Percentiles rank a stretch among this genome's conserved stretches.
These are phyloP conservation scores for Megacollybia marginata DNA, from an alignment of 768 basidiomycete species.

Conservation along the genomic window DNA sequence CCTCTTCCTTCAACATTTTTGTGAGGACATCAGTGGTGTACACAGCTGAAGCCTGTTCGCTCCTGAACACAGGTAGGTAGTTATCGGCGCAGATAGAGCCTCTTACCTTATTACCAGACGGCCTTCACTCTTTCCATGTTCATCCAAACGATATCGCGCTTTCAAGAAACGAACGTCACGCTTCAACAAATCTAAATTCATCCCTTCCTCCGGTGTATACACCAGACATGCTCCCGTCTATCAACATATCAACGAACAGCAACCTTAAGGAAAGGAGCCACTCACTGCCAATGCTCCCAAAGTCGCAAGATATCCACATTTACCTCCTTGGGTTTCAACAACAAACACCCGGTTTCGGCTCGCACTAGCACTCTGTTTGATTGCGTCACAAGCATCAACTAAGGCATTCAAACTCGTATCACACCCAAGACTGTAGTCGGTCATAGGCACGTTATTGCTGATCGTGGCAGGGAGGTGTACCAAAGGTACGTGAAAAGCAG, in stretches of 20 bases:
- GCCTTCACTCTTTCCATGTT: conserved; percentile 86
- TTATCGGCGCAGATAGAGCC: neutral
- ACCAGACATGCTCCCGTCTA: conserved; percentile 89
- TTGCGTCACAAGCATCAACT: conserved; percentile 95
- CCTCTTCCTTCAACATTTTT: conserved; percentile 93
- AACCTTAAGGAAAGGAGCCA: conserved; percentile 8
- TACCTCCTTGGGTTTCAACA: conserved; percentile 96
- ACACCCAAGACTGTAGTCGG: conserved; percentile 90
- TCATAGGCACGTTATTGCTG: conserved; percentile 97
- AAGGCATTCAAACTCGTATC: conserved; percentile 98
- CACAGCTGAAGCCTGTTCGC: conserved; percentile 78
- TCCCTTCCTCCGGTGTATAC: conserved; percentile 91
- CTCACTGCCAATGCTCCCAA: conserved; percentile 93
- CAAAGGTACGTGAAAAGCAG: conserved; percentile 93
- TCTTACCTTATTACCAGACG: conserved; percentile 85
- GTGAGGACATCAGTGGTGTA: conserved; percentile 91
- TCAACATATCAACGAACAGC: conserved; percentile 2
- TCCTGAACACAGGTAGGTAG: conserved; percentile 36
- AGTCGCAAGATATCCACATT: conserved; percentile 92
- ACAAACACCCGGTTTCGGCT: conserved; percentile 95
- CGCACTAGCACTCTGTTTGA: conserved; percentile 97
- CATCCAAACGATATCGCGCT: conserved; percentile 77
- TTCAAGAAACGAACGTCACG: conserved; percentile 86
- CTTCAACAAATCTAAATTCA: conserved; percentile 73
- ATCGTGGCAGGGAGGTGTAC: conserved; percentile 94